Evolutionary conservation across 1,284 basidiomycete genomes (phyloP).

Genomic region (Tylopilus orsonianus): DNA sequence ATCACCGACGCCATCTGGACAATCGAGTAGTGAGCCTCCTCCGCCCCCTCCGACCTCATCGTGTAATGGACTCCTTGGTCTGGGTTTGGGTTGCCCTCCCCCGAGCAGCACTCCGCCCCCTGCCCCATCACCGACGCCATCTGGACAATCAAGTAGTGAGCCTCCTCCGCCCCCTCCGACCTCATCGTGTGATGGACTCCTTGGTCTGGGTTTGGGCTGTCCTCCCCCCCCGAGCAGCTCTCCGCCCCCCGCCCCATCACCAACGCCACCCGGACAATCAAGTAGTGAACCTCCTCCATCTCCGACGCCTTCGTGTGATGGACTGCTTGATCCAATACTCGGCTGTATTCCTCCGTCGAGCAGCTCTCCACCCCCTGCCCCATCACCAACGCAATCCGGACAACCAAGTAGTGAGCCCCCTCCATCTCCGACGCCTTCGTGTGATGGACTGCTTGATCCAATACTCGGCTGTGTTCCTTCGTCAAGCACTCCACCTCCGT

Average conservation of each 20-base stretch:
- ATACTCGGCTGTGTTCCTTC: slow-evolving; percentile 10
- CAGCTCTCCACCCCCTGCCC: neutral
- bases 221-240: neutral
- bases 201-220: slow-evolving; percentile 7
- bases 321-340: neutral
- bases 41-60: neutral
- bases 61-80: neutral
- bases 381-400: neutral
- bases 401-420: neutral
- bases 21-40: neutral
- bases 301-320: neutral
- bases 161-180: neutral
- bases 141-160: neutral
- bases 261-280: neutral
- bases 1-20: neutral
- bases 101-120: no score
- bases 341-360: slow-evolving; percentile 9
- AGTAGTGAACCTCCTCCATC: neutral
- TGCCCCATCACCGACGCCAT: neutral
- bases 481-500: slow-evolving; percentile 12
- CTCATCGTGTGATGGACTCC: neutral
- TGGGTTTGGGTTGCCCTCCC: no score
- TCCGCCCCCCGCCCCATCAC: no score
- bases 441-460: no score
- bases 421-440: neutral